Evolutionary conservation across 2,329 filamentous ascomycete genomes (phyloP), one percentile per base, ranked within the genome.

Genomic region (Talaromyces verruculosus): DNA sequence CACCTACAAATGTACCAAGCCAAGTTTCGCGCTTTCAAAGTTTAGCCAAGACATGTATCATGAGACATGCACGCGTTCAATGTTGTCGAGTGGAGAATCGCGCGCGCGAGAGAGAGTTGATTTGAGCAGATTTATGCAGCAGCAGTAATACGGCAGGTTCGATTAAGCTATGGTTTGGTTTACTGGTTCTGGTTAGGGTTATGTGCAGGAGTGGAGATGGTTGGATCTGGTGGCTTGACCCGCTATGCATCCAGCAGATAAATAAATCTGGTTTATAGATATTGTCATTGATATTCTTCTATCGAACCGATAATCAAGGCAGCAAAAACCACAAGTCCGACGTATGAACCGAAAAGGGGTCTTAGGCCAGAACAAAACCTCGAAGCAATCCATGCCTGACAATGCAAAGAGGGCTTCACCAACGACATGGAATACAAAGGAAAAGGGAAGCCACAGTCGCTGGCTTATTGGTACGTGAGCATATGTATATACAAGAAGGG

Each of bases 61-160:
- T 11, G 15, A 11, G 39, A 30, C 35, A 49, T 61, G 17, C 41
- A 45, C 6, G 15, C 7, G 7, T 33, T 7, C 30, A 33, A 19
- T 13, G 10, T 61, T 13, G n/a, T 45, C n/a, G 5, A 33, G 63
- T 51, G 35, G 58, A 51, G 64, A 37, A 49, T 33, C 7, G 30
- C 30, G 8, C 7, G 7, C n/a, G n/a, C n/a, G n/a, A 35, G 33
- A 2, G 3, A 65, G 65, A 61, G 65, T 19, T 30, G 30, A 66
- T 66, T 66, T 66, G 65, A 66, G 65, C 65, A 66, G 15, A 66
- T 66, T 66, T 62, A 39, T 62, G 60, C 30, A 39, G n/a, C 30
- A 39, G n/a, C 19, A 10, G 30, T 4, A 35, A 19, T 10, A 5
- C 13, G 51, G 30, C 15, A n/a, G 30, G 25, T 30, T 19, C 28